phyloP scores from a whole-genome alignment of 106 monocot species.

The Allium sativum region DNA sequence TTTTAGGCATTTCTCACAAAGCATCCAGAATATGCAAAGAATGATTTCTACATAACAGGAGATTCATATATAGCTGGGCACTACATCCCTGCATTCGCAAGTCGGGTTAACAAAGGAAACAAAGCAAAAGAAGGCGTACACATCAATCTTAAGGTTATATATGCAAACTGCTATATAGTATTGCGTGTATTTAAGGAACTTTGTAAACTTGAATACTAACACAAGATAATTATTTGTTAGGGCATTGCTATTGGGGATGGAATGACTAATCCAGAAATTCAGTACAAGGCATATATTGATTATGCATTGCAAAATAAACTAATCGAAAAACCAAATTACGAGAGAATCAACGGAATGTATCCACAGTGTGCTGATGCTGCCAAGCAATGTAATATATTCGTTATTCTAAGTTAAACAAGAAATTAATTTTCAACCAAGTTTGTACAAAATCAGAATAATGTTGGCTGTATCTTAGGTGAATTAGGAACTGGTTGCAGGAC shows the following conservation, averaged over 20 bases:
- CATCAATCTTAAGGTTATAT: not conserved
- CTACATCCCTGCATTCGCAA: not conserved
- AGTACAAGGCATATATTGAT: conserved; percentile 88
- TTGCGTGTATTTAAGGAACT: no score
- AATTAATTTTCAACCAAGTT: no score
- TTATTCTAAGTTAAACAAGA: no score
- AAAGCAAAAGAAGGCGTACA: not conserved
- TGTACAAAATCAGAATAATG: no score
- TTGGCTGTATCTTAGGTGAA: no score
- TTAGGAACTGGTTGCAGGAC: no score
- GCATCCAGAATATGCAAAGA: not conserved
- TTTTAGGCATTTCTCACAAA: not conserved
- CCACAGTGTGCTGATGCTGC: conserved; percentile 71
- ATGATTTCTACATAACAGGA: not conserved
- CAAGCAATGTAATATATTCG: conserved; percentile 52
- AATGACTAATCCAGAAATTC: conserved; percentile 89
- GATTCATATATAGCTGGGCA: not conserved
- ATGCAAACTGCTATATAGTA: no score
- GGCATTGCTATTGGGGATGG: conserved; percentile 98
- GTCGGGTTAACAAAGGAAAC: not conserved
- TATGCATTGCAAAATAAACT: conserved; percentile 70
- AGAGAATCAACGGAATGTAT: conserved; percentile 47
- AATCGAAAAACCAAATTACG: conserved; percentile 10
- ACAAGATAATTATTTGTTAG: conserved; percentile 17
- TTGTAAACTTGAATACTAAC: no score